These are phyloP conservation scores for Polyplosphaeria fusca DNA, from an alignment of 495 filamentous ascomycete genomes.

Conservation along the genomic window DNA sequence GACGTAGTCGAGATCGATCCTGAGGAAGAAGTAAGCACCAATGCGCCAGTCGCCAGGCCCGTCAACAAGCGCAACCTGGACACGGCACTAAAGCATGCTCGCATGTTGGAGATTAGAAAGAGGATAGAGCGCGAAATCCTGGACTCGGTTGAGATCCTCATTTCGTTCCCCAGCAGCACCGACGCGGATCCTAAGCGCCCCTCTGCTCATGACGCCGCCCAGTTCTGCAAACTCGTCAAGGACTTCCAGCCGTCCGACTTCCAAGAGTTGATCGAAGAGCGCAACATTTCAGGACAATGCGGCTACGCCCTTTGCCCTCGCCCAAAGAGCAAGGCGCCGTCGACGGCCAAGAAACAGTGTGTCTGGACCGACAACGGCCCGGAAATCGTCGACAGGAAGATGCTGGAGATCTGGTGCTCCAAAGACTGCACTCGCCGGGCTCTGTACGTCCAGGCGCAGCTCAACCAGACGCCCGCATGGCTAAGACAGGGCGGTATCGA, in stretches of 20 bases:
- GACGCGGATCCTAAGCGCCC: slow-evolving; percentile 58
- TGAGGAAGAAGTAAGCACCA: slow-evolving; percentile 53
- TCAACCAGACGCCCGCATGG: slow-evolving; percentile 75
- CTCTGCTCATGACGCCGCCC: slow-evolving; percentile 51
- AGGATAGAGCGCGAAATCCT: slow-evolving; percentile 70
- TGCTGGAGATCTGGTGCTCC: slow-evolving; percentile 85
- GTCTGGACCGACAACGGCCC: slow-evolving; percentile 51
- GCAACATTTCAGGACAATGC: slow-evolving; percentile 73
- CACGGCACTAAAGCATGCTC: slow-evolving; percentile 75
- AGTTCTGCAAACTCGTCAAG: slow-evolving; percentile 57
- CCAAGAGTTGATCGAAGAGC: slow-evolving; percentile 79
- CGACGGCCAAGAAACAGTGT: slow-evolving; percentile 49
- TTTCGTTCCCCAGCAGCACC: slow-evolving; percentile 54
- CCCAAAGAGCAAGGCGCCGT: slow-evolving; percentile 49
- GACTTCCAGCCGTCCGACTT: slow-evolving; percentile 85
- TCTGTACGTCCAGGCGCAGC: slow-evolving; percentile 80
- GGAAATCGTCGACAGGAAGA: slow-evolving; percentile 57
- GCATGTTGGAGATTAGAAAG: slow-evolving; percentile 72
- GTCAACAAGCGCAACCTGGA: slow-evolving; percentile 53
- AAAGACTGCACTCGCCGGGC: slow-evolving; percentile 72
- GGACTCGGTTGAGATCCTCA: slow-evolving; percentile 62
- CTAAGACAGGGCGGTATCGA: slow-evolving; percentile 46
- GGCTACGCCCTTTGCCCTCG: slow-evolving; percentile 76
- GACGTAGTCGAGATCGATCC: slow-evolving; percentile 48
- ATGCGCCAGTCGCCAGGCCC: slow-evolving; percentile 44